These are phyloP conservation scores for Cymbidium sinense DNA, from an alignment of 106 monocot genomes.

Conservation along the genomic window DNA sequence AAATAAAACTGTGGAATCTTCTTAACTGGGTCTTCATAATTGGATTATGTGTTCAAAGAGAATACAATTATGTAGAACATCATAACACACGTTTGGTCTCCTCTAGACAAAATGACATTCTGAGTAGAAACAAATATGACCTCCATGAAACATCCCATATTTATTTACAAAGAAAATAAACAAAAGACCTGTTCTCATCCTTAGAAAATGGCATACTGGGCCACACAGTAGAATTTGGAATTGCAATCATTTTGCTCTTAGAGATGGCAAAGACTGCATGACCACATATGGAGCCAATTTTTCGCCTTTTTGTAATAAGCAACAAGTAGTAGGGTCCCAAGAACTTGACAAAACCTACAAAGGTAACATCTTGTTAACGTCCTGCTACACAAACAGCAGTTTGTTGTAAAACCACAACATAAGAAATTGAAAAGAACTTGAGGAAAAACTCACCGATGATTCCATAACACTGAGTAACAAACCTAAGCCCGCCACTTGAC, in stretches of 20 bases:
- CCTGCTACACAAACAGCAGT: not conserved
- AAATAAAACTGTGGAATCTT: not conserved
- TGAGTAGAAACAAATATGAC: not conserved
- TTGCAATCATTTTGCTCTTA: constrained; percentile 59
- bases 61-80: constrained; percentile 3
- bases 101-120: constrained; percentile 3
- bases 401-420: not conserved
- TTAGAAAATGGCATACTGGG: constrained; percentile 47
- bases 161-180: constrained; percentile 13
- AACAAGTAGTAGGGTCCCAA: constrained; percentile 92
- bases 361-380: not conserved
- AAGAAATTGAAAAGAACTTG: not conserved
- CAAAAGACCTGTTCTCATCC: constrained; percentile 75
- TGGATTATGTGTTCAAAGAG: not conserved
- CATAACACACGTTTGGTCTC: not conserved
- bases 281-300: constrained; percentile 76
- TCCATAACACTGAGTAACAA: constrained; percentile 84
- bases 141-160: constrained; percentile 1
- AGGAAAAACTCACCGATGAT: constrained; percentile 66
- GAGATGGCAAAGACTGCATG: constrained; percentile 65
- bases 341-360: constrained; percentile 89
- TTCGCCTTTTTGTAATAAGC: constrained; percentile 68
- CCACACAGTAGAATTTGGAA: constrained; percentile 36
- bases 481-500: constrained; percentile 71
- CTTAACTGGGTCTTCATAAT: constrained; percentile 1